Conservation (phyloP, 805 yeast genomes). For the Starmerella powellii region DNA sequence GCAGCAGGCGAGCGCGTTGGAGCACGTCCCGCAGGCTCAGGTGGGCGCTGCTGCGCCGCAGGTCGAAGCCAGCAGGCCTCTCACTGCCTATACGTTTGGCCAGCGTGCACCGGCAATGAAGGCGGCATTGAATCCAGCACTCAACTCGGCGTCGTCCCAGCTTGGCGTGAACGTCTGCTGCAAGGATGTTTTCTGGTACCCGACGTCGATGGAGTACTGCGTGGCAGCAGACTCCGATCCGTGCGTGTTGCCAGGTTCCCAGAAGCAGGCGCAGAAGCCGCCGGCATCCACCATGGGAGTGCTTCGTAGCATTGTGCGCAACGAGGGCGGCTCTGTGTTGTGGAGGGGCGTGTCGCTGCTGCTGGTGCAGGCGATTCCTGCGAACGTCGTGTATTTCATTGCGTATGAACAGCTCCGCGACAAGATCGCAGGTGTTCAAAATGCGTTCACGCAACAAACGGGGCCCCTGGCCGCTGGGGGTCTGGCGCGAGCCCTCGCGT, state of each 20-base stretch:
- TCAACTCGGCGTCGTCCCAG: slow-evolving; percentile 18
- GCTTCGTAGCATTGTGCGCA: slow-evolving; percentile 45
- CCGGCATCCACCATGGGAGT: slow-evolving; percentile 50
- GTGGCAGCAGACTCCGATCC: slow-evolving; percentile 26
- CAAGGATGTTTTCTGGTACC: slow-evolving; percentile 32
- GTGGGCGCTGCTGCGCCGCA: background rate
- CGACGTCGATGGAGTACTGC: slow-evolving; percentile 30
- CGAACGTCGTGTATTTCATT: slow-evolving; percentile 85
- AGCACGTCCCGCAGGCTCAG: slow-evolving; percentile 2
- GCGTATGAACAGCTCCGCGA: slow-evolving; percentile 84
- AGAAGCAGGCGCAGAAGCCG: background rate
- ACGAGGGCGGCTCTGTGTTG: slow-evolving; percentile 65
- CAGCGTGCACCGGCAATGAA: slow-evolving; percentile 1
- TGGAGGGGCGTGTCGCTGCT: slow-evolving; percentile 87
- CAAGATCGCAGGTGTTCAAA: slow-evolving; percentile 37
- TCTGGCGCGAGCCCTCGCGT: slow-evolving; percentile 68
- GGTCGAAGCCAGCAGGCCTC: background rate
- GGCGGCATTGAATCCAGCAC: background rate
- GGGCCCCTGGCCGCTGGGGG: slow-evolving; percentile 83
- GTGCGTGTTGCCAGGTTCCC: slow-evolving; percentile 3
- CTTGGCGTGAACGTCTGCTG: slow-evolving; percentile 31
- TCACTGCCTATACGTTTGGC: background rate
- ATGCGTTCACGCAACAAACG: slow-evolving; percentile 31
- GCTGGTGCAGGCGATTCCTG: slow-evolving; percentile 74
- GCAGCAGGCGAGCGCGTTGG: slow-evolving; percentile 30